Percentiles rank a stretch among this genome's conserved stretches.
Conservation (phyloP, 2,329 filamentous ascomycete genomes). For the Diplodia corticola region DNA sequence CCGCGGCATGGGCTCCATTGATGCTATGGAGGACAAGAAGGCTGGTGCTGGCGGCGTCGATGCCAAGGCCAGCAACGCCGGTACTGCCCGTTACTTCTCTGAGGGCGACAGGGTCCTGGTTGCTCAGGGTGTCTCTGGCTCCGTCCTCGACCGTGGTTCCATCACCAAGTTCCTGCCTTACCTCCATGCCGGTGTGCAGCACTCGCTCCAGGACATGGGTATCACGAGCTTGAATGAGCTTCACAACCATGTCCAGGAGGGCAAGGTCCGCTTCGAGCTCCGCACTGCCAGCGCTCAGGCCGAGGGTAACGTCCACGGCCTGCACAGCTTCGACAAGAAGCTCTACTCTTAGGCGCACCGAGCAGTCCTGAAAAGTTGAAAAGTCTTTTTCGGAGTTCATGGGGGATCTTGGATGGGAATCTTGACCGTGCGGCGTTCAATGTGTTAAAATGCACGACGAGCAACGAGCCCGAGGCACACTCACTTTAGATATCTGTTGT, state of each 20-base stretch:
- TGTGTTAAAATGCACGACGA: neutral
- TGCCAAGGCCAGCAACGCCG: slow-evolving; percentile 75
- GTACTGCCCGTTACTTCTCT: slow-evolving; percentile 96
- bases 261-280: slow-evolving; percentile 86
- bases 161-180: slow-evolving; percentile 96
- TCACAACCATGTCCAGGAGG: slow-evolving; percentile 71
- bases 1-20: slow-evolving; percentile 97
- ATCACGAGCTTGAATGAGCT: slow-evolving; percentile 76
- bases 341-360: slow-evolving; percentile 71
- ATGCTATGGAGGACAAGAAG: slow-evolving; percentile 99
- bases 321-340: slow-evolving; percentile 99
- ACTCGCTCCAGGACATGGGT: slow-evolving; percentile 95
- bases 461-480: slow-evolving; percentile 1
- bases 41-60: slow-evolving; percentile 73
- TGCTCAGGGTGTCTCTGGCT: slow-evolving; percentile 91
- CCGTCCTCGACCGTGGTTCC: slow-evolving; percentile 78
- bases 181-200: slow-evolving; percentile 91
- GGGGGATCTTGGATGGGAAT: slow-evolving; percentile 17
- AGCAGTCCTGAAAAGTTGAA: slow-evolving; percentile 11
- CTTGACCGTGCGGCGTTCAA: slow-evolving; percentile 7
- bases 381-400: slow-evolving; percentile 21
- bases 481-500: slow-evolving; percentile 4
- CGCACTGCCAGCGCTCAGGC: slow-evolving; percentile 91
- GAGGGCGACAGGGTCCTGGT: slow-evolving; percentile 94
- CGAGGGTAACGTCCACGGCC: slow-evolving; percentile 92